Base-by-base conservation (phyloP, 768 basidiomycete genomes). In the Pleurotus pulmonarius region DNA sequence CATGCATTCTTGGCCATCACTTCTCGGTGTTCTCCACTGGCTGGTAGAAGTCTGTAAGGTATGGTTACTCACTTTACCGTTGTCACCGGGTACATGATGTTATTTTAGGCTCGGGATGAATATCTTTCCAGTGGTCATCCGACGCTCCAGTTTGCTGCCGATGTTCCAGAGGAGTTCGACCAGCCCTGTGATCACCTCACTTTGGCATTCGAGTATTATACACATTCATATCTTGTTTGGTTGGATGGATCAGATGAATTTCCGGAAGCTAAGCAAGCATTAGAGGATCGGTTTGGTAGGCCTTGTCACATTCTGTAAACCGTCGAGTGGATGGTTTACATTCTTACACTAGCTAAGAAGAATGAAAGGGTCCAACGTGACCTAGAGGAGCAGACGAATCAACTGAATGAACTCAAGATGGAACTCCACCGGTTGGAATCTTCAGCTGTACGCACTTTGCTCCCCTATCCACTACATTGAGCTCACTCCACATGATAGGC, bases 21-120 rank as follows among this genome's bases (percentile, higher is more conserved):
- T 97, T 22, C 76, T 98, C 13, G 96, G 90, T 18, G 89, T 91
- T 64, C 67, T 98, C 34, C 90, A 95, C 70, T 99, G 97, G 97
- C 73, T 99, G 12, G 91, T 90, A 6, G 87, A 92, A 63, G 69
- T 92, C 61, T 87, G 89, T 64, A 88, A 87, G 74, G 96, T 95
- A 63, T 24, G 77, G 67, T 56, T 34, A 11, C 26, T 9, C 51
- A 57, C n/a, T 20, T 38, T 57, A 22, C 5, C 12, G 29, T 11
- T 34, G 29, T 34, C 29, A 34, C 29, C 29, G 29, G 29, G 29
- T 34, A 34, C 9, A 34, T 41, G 38, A 34, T n/a, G 7, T n/a
- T 26, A 15, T 38, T 46, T 4, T 45, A 68, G 65, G 63, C 59
- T n/a, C 63, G 58, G 34, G 59, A 51, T 5, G 54, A 73, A 47